Evolutionary conservation across 2,329 filamentous ascomycete species (phyloP).

Genomic region (Aspergillus tanneri): DNA sequence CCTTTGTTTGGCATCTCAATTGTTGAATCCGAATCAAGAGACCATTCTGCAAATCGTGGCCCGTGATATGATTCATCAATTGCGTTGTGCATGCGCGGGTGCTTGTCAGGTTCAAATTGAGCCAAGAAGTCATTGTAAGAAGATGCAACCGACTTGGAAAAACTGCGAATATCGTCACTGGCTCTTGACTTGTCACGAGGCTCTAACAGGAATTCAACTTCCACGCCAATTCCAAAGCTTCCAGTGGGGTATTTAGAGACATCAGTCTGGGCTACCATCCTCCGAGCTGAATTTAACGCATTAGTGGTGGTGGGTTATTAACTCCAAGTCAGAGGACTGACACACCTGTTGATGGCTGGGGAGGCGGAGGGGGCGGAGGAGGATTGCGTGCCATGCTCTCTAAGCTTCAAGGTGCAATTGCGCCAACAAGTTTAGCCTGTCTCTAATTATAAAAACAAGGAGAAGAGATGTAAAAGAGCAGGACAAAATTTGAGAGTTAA

Average conservation of each 20-base stretch:
- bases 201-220: constrained; percentile 7
- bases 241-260: constrained; percentile 9
- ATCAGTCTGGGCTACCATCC: no score
- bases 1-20: constrained; percentile 5
- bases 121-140: constrained; percentile 8
- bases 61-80: constrained; percentile 6
- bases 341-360: no score
- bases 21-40: constrained; percentile 6
- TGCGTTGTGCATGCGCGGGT: constrained; percentile 10
- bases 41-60: constrained; percentile 10
- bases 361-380: no score
- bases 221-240: constrained; percentile 12
- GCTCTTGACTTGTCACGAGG: not conserved
- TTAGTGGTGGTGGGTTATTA: no score
- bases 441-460: no score
- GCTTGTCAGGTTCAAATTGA: not conserved
- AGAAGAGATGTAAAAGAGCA: no score
- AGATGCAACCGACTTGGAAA: constrained; percentile 5
- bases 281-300: no score
- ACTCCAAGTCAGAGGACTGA: no score
- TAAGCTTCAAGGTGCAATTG: no score
- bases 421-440: no score
- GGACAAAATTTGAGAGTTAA: no score
- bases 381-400: no score
- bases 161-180: constrained; percentile 1